These are phyloP conservation scores for Tulasnella sp. DNA, from an alignment of 768 basidiomycete species.

Conservation along the genomic window DNA sequence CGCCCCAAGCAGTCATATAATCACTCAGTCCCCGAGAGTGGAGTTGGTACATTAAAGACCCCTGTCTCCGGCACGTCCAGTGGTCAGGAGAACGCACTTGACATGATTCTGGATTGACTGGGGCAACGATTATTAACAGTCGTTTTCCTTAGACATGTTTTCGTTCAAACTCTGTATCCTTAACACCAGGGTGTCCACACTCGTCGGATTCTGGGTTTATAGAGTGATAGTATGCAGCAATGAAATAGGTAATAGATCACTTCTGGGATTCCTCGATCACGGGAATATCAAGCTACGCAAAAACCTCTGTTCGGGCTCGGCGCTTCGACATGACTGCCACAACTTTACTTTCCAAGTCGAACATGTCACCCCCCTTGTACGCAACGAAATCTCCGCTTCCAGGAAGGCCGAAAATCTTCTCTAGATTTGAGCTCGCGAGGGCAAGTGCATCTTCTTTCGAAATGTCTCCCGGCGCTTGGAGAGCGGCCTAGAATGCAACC, in stretches of 20 bases:
- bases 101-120: background rate
- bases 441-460: slow-evolving; percentile 48
- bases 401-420: slow-evolving; percentile 46
- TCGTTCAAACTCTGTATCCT: background rate
- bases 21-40: background rate
- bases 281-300: background rate
- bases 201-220: background rate
- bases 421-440: slow-evolving; percentile 53
- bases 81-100: background rate
- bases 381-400: slow-evolving; percentile 51
- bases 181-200: background rate
- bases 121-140: background rate
- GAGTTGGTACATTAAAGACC: background rate
- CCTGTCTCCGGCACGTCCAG: background rate
- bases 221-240: background rate
- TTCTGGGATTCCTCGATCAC: background rate
- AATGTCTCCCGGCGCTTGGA: slow-evolving; percentile 42
- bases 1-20: background rate
- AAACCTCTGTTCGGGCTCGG: slow-evolving; percentile 13
- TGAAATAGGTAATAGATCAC: background rate
- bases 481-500: slow-evolving; percentile 37
- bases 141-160: background rate
- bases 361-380: slow-evolving; percentile 50
- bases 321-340: slow-evolving; percentile 25
- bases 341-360: slow-evolving; percentile 31